Conservation (phyloP, 192 early-diverging fungal species). For the Entophlyctis helioformis region DNA sequence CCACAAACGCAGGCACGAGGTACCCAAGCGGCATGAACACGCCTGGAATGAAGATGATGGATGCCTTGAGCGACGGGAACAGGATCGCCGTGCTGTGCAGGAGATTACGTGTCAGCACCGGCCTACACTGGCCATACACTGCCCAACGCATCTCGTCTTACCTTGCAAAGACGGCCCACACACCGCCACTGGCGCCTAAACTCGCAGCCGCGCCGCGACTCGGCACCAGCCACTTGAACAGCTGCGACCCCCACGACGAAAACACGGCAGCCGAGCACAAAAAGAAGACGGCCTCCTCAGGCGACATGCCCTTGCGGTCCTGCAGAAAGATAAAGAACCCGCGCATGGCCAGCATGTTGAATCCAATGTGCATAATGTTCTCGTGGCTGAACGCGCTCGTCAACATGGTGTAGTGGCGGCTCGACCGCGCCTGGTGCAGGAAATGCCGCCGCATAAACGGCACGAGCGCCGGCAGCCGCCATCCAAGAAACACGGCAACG, state of each 20-base stretch:
- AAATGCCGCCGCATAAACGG: conserved; percentile 69
- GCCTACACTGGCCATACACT: background rate
- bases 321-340: conserved; percentile 16
- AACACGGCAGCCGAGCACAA: conserved; percentile 61
- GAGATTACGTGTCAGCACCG: background rate
- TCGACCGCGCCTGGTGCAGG: conserved; percentile 60
- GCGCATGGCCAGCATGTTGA: conserved; percentile 71
- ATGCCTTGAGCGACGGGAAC: conserved; percentile 9
- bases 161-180: conserved; percentile 59
- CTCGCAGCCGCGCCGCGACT: conserved; percentile 31
- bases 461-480: conserved; percentile 52
- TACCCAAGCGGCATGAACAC: conserved; percentile 36
- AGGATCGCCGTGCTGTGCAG: background rate
- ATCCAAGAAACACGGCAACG: conserved; percentile 57
- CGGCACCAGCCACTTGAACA: conserved; percentile 21
- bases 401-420: conserved; percentile 59
- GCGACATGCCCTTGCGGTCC: background rate
- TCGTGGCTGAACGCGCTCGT: conserved; percentile 71
- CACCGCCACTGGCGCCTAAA: conserved; percentile 74
- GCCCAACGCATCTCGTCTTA: background rate
- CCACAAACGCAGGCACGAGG: conserved; percentile 58
- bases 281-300: conserved; percentile 43
- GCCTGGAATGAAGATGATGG: conserved; percentile 28
- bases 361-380: conserved; percentile 56
- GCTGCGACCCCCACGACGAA: conserved; percentile 56